phyloP scores from a whole-genome alignment of 371 early-diverging fungal genomes.

The Cokeromyces recurvatus region DNA sequence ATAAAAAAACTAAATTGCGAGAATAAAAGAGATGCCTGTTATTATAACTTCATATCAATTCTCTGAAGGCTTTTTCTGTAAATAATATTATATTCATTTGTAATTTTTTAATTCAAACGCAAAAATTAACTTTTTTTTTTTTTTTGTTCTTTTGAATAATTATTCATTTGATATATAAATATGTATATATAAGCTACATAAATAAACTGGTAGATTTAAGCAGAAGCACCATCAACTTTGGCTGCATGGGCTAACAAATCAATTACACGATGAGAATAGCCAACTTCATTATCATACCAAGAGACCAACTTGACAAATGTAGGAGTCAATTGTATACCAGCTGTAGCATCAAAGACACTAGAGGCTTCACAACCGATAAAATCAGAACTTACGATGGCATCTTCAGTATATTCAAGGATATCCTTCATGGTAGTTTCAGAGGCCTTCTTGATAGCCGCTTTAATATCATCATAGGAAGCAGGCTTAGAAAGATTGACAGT shows the following conservation, averaged over 20 bases:
- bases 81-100: too few relatives aligned
- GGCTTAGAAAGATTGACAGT: conserved; percentile 88
- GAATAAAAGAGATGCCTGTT: too few relatives aligned
- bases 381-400: conserved; percentile 87
- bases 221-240: conserved; percentile 44
- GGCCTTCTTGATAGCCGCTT: conserved; percentile 80
- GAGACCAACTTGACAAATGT: conserved; percentile 95
- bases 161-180: too few relatives aligned
- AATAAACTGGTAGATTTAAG: conserved; percentile 5
- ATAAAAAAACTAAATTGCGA: too few relatives aligned
- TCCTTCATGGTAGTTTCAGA: conserved; percentile 84
- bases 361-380: conserved; percentile 28
- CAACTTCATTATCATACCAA: conserved; percentile 95
- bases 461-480: conserved; percentile 91
- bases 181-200: too few relatives aligned
- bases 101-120: too few relatives aligned
- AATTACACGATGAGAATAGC: conserved; percentile 93
- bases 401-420: conserved; percentile 87
- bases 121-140: too few relatives aligned
- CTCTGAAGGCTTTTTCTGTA: too few relatives aligned
- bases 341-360: conserved; percentile 96
- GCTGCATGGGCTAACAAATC: conserved; percentile 82
- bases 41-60: too few relatives aligned
- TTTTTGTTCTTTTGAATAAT: too few relatives aligned
- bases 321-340: conserved; percentile 94